These are phyloP conservation scores for Tardiomyces blankii DNA, from an alignment of 1,139 yeast species.

Conservation along the genomic window DNA sequence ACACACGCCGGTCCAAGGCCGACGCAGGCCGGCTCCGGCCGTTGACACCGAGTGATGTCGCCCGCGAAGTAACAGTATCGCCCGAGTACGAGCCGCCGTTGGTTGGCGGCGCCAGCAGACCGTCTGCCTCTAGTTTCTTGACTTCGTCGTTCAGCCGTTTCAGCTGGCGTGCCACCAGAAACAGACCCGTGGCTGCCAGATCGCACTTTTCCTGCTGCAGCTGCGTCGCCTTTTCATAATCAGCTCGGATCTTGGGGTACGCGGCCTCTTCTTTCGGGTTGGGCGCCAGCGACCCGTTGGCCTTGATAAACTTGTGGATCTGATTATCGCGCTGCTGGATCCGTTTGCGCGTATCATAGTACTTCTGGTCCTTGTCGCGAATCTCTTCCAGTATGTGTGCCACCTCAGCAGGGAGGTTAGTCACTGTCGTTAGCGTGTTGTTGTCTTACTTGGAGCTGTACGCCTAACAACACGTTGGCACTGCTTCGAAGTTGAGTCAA, in stretches of 20 bases:
- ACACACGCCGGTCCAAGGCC: not conserved
- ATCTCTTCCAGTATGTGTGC: constrained; percentile 74
- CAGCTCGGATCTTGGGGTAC: constrained; percentile 57
- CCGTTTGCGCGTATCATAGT: constrained; percentile 56
- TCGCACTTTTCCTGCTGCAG: constrained; percentile 71
- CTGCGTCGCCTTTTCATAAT: constrained; percentile 46
- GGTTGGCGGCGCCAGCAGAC: constrained; percentile 43
- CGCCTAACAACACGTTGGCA: not conserved
- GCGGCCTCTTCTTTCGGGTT: constrained; percentile 75
- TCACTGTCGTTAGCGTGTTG: constrained; percentile 29
- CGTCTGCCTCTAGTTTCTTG: constrained; percentile 66
- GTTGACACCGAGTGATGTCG: not conserved
- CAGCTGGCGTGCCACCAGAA: constrained; percentile 63
- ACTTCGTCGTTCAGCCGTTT: constrained; percentile 65
- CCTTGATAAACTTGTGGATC: constrained; percentile 70
- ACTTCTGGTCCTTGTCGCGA: constrained; percentile 53
- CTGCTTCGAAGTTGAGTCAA: not conserved
- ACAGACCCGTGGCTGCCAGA: constrained; percentile 75
- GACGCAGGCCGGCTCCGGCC: not conserved
- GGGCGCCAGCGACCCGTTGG: constrained; percentile 71
- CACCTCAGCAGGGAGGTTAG: constrained; percentile 85
- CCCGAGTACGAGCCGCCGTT: constrained; percentile 1
- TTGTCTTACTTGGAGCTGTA: constrained; percentile 3
- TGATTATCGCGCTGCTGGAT: constrained; percentile 64
- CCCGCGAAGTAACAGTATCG: constrained; percentile 1